These are phyloP conservation scores for Vitis amurensis DNA, from an alignment of 164 flowering plant genomes.

Conservation along the genomic window DNA sequence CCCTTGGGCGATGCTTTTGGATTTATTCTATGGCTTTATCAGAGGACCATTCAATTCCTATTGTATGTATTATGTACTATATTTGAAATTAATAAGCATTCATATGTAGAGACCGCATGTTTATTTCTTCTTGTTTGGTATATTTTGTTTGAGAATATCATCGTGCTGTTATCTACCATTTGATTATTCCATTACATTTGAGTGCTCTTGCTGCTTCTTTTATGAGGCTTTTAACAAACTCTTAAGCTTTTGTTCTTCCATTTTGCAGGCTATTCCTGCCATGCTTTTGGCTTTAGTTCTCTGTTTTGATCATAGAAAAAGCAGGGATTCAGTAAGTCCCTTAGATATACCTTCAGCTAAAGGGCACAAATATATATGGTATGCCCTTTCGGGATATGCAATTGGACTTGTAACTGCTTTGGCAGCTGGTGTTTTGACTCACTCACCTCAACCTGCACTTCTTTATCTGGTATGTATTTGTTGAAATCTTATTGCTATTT, in stretches of 20 bases:
- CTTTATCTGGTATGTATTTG: constrained; percentile 73
- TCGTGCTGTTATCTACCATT: background rate
- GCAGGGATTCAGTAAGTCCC: constrained; percentile 45
- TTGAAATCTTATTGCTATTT: background rate
- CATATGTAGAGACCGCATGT: no score
- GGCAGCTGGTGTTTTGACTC: constrained; percentile 85
- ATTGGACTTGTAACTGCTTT: constrained; percentile 77
- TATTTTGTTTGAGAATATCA: no score
- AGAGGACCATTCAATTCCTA: no score
- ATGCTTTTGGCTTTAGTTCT: constrained; percentile 95
- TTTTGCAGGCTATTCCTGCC: constrained; percentile 90
- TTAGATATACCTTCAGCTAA: constrained; percentile 46
- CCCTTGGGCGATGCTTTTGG: no score
- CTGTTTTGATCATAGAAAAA: constrained; percentile 77
- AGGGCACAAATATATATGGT: constrained; percentile 90
- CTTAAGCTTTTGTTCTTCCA: constrained; percentile 6
- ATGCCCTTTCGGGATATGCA: constrained; percentile 82
- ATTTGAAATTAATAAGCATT: no score
- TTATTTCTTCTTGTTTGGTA: no score
- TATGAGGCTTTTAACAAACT: no score
- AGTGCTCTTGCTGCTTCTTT: background rate
- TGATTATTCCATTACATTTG: background rate
- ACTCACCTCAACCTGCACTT: constrained; percentile 93
- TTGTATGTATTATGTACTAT: no score
- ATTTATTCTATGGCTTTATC: no score